These are phyloP conservation scores for Gnomoniopsis sp. DNA, from an alignment of 2,329 filamentous ascomycete species.

Conservation along the genomic window DNA sequence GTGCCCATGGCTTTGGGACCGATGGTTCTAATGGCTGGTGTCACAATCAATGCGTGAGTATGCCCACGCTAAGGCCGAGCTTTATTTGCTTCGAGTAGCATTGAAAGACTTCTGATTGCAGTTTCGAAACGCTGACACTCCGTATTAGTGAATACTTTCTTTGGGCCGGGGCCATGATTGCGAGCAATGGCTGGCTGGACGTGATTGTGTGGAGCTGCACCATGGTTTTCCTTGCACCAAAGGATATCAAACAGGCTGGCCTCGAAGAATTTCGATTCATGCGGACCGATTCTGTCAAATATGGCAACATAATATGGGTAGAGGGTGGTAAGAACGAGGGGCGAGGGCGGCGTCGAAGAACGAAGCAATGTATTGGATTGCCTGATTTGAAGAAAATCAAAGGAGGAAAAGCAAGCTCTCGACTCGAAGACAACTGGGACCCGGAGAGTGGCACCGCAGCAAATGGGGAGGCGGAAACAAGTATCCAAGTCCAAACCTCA, in stretches of 20 bases:
- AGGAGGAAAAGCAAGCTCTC: neutral
- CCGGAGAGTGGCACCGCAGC: neutral
- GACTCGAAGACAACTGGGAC: neutral
- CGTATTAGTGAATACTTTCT: neutral
- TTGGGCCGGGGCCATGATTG: constrained; percentile 12
- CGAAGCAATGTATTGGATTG: neutral
- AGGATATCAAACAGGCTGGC: constrained; percentile 5
- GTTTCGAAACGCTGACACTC: no score
- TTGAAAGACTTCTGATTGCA: no score
- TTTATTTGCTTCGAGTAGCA: no score
- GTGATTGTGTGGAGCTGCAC: constrained; percentile 11
- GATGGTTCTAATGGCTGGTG: constrained; percentile 1
- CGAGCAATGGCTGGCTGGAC: constrained; percentile 10
- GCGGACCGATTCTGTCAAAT: constrained; percentile 4
- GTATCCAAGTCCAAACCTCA: neutral
- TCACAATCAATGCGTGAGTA: neutral
- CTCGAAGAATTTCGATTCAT: constrained; percentile 2
- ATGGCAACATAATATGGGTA: constrained; percentile 11
- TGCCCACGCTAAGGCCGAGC: no score
- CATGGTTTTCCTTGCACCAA: constrained; percentile 9
- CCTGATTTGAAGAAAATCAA: neutral
- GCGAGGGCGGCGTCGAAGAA: neutral
- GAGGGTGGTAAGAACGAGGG: neutral
- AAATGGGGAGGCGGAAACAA: neutral
- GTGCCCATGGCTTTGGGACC: constrained; percentile 9